Evolutionary conservation across 768 basidiomycete genomes (phyloP), one percentile per base, ranked within the genome.

Genomic region (Dendrothele bispora): DNA sequence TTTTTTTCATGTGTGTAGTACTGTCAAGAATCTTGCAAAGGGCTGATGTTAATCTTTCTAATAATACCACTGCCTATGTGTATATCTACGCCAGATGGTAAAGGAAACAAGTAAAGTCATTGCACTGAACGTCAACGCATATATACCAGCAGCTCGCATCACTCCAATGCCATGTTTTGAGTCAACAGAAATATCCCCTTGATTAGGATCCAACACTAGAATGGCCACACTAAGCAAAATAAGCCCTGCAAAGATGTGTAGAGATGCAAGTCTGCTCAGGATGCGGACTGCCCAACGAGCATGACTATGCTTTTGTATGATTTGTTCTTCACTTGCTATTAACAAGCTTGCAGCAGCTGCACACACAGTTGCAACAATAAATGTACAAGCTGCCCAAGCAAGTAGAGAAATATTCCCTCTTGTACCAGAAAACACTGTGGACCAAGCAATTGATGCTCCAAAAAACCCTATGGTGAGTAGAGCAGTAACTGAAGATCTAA

Each of bases 381-480:
- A 61, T 4, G 50, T 22, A 22, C 53, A 37, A 11, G 58, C 52
- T 2, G 56, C 25, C 60, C 60, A 61, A 2, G 58, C 36, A 22
- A 60, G 53, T 41, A 60, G 48, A 10, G 50, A 38, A n/a, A 61
- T 28, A 34, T 61, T 44, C 8, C 60, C 58, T 8, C 60, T 53
- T 15, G 50, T 48, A 2, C 56, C 58, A 25, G 55, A 52, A 50
- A 61, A 61, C 2, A 61, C 43, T 0, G 56, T 57, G 2, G 53
- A 54, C 60, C 60, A 61, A 10, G 60, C 50, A n/a, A 61, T 59
- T 21, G 58, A 57, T 4, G 58, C 60, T 15, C 60, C 60, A 36
- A 61, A 61, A 50, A 61, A 58, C 10, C 54, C 40, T 20, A 61
- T 50, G 28, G 37, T 48, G 2, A 54, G 18, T 15, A 61, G 42